These are phyloP conservation scores for Candida nemodendra DNA, from an alignment of 805 yeast genomes.

Conservation along the genomic window DNA sequence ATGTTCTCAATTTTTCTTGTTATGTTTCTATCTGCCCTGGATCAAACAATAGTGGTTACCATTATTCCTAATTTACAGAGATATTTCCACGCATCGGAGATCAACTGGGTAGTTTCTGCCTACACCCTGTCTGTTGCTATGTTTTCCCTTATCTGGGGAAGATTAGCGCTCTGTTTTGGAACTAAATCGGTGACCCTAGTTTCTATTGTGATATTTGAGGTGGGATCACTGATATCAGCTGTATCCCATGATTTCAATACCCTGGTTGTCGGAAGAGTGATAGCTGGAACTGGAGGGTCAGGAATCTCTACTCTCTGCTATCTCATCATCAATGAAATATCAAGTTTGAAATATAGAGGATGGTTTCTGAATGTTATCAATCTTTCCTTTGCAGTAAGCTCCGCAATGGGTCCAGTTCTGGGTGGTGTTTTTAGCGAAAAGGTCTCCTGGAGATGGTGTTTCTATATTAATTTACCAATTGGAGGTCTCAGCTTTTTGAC, in stretches of 20 bases:
- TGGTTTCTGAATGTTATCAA: conserved; percentile 41
- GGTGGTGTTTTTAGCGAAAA: conserved; percentile 59
- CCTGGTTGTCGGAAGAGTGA: conserved; percentile 68
- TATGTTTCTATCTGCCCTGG: conserved; percentile 42
- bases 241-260: conserved; percentile 50
- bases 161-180: conserved; percentile 54
- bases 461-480: conserved; percentile 65
- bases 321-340: conserved; percentile 56
- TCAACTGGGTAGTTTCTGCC: conserved; percentile 61
- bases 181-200: conserved; percentile 46
- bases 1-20: conserved; percentile 18
- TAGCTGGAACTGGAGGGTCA: conserved; percentile 75
- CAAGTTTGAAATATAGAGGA: conserved; percentile 41
- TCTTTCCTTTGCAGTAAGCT: conserved; percentile 48
- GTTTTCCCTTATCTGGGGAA: conserved; percentile 56
- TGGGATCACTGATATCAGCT: conserved; percentile 63
- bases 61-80: conserved; percentile 48
- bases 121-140: conserved; percentile 55
- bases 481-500: conserved; percentile 58
- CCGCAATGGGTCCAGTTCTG: conserved; percentile 60
- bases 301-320: conserved; percentile 61
- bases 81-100: conserved; percentile 46
- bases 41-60: conserved; percentile 58
- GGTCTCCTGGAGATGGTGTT: conserved; percentile 73
- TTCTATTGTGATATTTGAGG: conserved; percentile 53